These are phyloP conservation scores for Rutstroemia sp. DNA, from an alignment of 2,329 filamentous ascomycete species.

Conservation along the genomic window DNA sequence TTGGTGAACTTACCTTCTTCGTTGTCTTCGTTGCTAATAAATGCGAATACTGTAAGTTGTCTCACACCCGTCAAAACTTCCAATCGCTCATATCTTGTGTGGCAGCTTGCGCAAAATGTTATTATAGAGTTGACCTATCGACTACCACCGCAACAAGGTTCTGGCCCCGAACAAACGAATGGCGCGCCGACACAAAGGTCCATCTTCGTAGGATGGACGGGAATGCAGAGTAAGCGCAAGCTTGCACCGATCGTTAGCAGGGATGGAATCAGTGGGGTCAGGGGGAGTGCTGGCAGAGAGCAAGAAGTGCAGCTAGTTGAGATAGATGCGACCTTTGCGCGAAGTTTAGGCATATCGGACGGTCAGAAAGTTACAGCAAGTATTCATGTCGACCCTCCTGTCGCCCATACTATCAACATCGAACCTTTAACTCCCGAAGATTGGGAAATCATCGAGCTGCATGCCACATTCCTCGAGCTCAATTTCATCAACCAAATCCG, in stretches of 20 bases:
- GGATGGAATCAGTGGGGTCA: constrained; percentile 59
- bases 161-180: constrained; percentile 37
- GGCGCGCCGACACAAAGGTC: constrained; percentile 52
- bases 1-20: constrained; percentile 85
- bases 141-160: constrained; percentile 40
- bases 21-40: constrained; percentile 76
- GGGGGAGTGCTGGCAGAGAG: constrained; percentile 54
- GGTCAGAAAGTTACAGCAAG: constrained; percentile 67
- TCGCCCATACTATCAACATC: constrained; percentile 92
- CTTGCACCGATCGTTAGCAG: constrained; percentile 64
- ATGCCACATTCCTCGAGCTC: constrained; percentile 90
- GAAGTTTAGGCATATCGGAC: constrained; percentile 67
- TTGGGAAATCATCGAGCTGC: constrained; percentile 98
- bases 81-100: constrained; percentile 1
- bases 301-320: constrained; percentile 75
- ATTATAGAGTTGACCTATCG: constrained; percentile 84
- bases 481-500: constrained; percentile 91
- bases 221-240: constrained; percentile 89
- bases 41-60: constrained; percentile 73
- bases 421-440: constrained; percentile 92
- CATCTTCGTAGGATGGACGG: constrained; percentile 91
- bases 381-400: constrained; percentile 82
- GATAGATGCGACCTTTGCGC: constrained; percentile 77
- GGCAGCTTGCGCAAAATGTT: constrained; percentile 85
- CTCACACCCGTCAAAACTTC: not conserved